phyloP scores from a whole-genome alignment of 768 basidiomycete species.

The Austroboletus festivus region DNA sequence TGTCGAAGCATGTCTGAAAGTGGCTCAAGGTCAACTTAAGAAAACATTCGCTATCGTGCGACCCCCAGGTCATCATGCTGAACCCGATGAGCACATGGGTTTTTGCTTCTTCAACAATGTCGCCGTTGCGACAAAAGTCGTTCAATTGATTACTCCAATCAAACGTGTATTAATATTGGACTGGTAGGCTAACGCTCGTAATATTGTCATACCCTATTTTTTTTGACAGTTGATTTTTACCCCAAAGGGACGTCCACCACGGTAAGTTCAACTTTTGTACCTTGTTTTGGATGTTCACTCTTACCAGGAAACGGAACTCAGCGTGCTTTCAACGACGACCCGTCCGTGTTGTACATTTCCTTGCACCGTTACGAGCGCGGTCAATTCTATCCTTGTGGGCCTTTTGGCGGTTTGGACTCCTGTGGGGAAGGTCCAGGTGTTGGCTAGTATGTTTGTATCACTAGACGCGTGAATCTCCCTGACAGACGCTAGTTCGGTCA shows the following conservation, averaged over 20 bases:
- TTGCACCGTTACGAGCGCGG: conserved; percentile 94
- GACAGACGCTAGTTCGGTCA: conserved; percentile 68
- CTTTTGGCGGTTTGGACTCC: conserved; percentile 83
- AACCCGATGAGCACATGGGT: conserved; percentile 97
- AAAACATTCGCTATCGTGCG: conserved; percentile 94
- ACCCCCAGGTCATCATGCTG: conserved; percentile 97
- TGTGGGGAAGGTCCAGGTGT: conserved; percentile 80
- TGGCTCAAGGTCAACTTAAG: conserved; percentile 74
- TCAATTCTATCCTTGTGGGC: conserved; percentile 87
- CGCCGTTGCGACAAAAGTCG: conserved; percentile 83
- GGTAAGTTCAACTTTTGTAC: conserved; percentile 42
- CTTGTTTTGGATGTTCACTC: conserved; percentile 9
- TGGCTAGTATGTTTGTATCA: conserved; percentile 66
- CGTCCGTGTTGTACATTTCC: conserved; percentile 88
- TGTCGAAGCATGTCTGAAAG: conserved; percentile 83
- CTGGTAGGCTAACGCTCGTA: conserved; percentile 87
- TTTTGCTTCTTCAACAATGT: conserved; percentile 99
- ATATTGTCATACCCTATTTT: not conserved
- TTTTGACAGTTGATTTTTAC: conserved; percentile 10
- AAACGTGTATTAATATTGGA: conserved; percentile 90
- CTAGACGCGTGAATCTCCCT: conserved; percentile 8
- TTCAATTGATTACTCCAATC: conserved; percentile 63
- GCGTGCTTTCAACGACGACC: conserved; percentile 91
- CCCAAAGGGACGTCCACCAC: conserved; percentile 90
- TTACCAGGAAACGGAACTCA: conserved; percentile 91